phyloP scores from a whole-genome alignment of 1,139 yeast genomes.

The Hyphopichia pseudoburtonii region DNA sequence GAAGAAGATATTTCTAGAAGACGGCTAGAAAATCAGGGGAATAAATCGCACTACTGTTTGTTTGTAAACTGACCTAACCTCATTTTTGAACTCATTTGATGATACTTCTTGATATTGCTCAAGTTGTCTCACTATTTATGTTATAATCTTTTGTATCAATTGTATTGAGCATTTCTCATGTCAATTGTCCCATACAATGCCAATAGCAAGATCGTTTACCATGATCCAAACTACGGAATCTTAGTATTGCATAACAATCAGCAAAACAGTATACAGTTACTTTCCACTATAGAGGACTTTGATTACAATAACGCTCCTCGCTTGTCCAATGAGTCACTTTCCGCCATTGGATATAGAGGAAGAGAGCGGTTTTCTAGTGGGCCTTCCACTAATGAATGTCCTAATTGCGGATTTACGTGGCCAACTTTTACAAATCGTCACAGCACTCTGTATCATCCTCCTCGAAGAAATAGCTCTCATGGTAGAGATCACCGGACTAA shows the following conservation, averaged over 20 bases:
- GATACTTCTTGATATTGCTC: too few relatives aligned
- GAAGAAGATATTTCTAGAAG: too few relatives aligned
- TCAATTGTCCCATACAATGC: constrained; percentile 42
- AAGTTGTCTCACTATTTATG: too few relatives aligned
- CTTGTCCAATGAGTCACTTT: not conserved
- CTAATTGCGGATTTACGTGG: constrained; percentile 45
- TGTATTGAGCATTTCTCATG: too few relatives aligned
- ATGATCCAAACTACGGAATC: constrained; percentile 41
- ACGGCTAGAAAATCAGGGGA: too few relatives aligned
- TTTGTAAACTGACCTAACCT: too few relatives aligned
- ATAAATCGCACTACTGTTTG: too few relatives aligned
- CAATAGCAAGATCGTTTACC: constrained; percentile 33
- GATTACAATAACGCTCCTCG: not conserved
- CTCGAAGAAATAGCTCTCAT: too few relatives aligned
- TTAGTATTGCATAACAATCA: constrained; percentile 45
- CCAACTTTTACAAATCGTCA: constrained; percentile 9
- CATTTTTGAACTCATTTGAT: too few relatives aligned
- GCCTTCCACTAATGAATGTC: constrained; percentile 20
- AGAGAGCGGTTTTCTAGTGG: not conserved
- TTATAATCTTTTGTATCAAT: too few relatives aligned
- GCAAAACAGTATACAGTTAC: constrained; percentile 40
- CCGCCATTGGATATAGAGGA: not conserved
- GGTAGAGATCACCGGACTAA: too few relatives aligned
- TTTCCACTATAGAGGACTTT: constrained; percentile 14
- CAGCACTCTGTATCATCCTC: too few relatives aligned